phyloP scores from a whole-genome alignment of 768 basidiomycete genomes.

The Russula virescens region DNA sequence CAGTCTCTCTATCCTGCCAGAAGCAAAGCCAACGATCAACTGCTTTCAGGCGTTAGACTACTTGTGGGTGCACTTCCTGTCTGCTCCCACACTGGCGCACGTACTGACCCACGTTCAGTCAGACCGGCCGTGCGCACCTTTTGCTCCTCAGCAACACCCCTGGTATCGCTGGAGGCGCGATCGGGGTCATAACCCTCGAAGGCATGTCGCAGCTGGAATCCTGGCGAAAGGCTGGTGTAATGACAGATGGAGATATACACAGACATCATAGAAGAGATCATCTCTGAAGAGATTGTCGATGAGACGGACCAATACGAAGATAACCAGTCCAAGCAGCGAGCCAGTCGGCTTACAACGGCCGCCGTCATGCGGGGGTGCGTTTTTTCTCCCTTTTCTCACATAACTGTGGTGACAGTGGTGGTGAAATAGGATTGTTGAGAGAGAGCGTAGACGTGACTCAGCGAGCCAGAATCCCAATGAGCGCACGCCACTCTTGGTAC shows the following conservation, averaged over 20 bases:
- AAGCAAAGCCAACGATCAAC: constrained; percentile 82
- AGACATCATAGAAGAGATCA: constrained; percentile 92
- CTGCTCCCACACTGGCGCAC: not conserved
- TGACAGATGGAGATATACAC: not conserved
- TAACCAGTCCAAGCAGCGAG: constrained; percentile 73
- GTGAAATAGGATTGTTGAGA: constrained; percentile 47
- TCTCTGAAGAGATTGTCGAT: constrained; percentile 93
- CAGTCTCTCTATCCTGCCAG: constrained; percentile 77
- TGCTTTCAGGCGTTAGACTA: constrained; percentile 95
- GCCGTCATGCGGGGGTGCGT: constrained; percentile 74
- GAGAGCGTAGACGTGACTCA: constrained; percentile 32
- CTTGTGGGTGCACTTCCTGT: constrained; percentile 47
- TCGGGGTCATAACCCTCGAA: constrained; percentile 89
- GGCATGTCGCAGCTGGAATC: constrained; percentile 34
- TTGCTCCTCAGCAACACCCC: constrained; percentile 81
- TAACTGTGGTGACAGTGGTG: not conserved
- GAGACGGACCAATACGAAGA: constrained; percentile 90
- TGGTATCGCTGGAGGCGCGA: constrained; percentile 73
- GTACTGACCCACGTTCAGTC: constrained; percentile 39
- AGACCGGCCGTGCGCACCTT: constrained; percentile 92
- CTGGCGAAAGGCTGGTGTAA: not conserved
- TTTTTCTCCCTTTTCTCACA: not conserved
- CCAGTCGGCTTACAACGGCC: constrained; percentile 64
- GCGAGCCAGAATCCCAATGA: constrained; percentile 7
- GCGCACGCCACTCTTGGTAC: constrained; percentile 12